These are phyloP conservation scores for Exophiala sp. DNA, from an alignment of 2,329 filamentous ascomycete species.

Conservation along the genomic window DNA sequence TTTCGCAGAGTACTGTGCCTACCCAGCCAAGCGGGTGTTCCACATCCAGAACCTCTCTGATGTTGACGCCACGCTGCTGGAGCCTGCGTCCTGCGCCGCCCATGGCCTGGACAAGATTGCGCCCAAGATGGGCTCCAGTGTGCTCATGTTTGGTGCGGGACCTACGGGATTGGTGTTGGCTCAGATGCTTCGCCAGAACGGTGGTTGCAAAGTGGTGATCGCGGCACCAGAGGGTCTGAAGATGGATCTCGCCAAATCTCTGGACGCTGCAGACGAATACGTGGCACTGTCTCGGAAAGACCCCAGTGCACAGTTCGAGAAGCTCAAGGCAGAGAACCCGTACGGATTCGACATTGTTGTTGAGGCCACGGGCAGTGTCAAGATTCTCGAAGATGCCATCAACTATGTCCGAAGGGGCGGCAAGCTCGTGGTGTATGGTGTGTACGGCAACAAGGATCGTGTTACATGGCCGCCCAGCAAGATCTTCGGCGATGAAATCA, in stretches of 20 bases:
- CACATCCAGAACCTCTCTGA: constrained; percentile 60
- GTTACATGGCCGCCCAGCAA: constrained; percentile 65
- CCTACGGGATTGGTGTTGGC: constrained; percentile 61
- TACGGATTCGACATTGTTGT: constrained; percentile 69
- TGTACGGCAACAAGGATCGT: constrained; percentile 57
- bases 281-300: constrained; percentile 45
- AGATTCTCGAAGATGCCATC: constrained; percentile 65
- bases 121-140: constrained; percentile 57
- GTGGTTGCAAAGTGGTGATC: constrained; percentile 63
- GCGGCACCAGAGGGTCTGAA: constrained; percentile 64
- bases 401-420: constrained; percentile 66
- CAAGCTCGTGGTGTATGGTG: constrained; percentile 66
- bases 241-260: constrained; percentile 57
- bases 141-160: constrained; percentile 61
- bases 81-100: constrained; percentile 65
- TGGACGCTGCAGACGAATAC: constrained; percentile 46
- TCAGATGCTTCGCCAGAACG: constrained; percentile 59
- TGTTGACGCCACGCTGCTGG: constrained; percentile 63
- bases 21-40: constrained; percentile 52
- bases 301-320: constrained; percentile 54
- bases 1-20: constrained; percentile 62
- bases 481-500: constrained; percentile 64
- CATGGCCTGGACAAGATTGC: constrained; percentile 50
- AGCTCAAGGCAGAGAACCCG: constrained; percentile 59
- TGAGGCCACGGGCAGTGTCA: constrained; percentile 63